phyloP scores from a whole-genome alignment of 1,139 yeast species.

The Debaryomycetaceae sp. region DNA sequence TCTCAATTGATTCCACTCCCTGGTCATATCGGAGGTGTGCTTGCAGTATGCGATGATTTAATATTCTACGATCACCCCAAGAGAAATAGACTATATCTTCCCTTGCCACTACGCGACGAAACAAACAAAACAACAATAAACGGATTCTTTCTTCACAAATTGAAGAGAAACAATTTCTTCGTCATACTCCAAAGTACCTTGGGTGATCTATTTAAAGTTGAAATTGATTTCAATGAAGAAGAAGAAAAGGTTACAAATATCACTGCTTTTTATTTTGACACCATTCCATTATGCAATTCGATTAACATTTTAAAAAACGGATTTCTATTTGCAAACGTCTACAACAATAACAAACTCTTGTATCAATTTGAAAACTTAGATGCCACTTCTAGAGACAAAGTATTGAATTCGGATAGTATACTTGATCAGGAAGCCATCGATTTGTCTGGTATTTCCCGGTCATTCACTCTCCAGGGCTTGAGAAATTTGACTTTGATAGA shows the following conservation, averaged over 20 bases:
- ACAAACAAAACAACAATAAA: conserved; percentile 39
- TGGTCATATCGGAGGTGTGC: conserved; percentile 30
- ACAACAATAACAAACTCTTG: conserved; percentile 57
- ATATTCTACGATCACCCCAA: conserved; percentile 21
- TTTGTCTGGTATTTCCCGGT: not conserved
- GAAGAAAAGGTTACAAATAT: conserved; percentile 40
- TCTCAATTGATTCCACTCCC: conserved; percentile 34
- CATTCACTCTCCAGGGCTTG: conserved; percentile 27
- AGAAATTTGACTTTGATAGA: conserved; percentile 62
- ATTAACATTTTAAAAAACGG: conserved; percentile 72
- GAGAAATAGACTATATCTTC: conserved; percentile 15
- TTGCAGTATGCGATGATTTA: conserved; percentile 35
- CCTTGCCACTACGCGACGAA: conserved; percentile 44
- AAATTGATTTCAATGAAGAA: conserved; percentile 38
- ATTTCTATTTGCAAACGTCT: conserved; percentile 64
- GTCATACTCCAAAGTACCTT: conserved; percentile 64
- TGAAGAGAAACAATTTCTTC: conserved; percentile 60
- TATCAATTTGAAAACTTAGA: conserved; percentile 82
- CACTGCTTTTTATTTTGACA: conserved; percentile 59
- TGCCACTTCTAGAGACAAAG: conserved; percentile 31
- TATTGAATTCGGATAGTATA: conserved; percentile 12
- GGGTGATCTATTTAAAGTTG: conserved; percentile 79
- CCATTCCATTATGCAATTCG: conserved; percentile 56
- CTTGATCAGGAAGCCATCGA: conserved; percentile 3
- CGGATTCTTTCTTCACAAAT: conserved; percentile 59